Base-by-base conservation (phyloP, 2,329 filamentous ascomycete genomes). In the Coccinonectria pachysandricola region DNA sequence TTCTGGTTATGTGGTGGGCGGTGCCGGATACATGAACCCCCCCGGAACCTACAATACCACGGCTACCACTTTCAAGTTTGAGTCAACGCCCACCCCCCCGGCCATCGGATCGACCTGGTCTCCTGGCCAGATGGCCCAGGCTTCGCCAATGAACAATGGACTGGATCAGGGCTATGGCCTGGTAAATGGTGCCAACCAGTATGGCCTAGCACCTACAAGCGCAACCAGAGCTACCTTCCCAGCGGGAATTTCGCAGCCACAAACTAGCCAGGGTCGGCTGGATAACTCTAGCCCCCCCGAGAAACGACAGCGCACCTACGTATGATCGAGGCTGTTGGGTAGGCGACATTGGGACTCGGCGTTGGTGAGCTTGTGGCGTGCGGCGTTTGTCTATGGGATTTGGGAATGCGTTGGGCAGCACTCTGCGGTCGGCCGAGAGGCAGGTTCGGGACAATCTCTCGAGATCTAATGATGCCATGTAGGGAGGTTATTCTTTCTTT, bases 41-140 rank as follows among this genome's bases (percentile, higher is more conserved):
- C 36, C 47, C 7, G 43, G 42, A 16, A 49, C 38, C 22, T 18
- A 46, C 25, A 35, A 27, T 19, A 46, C 43, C 4, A 28, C 43
- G 5, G 46, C 35, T 11, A 36, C 39, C 16, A 43, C 27, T 34
- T 36, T 56, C 28, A 74, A 74, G 40, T 71, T 71, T 32, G 64
- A 69, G 26, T 64, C 66, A 3, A 66, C 67, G n/a, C 65, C 69
- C 31, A 65, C 68, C 30, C 69, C 68, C 3, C 64, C 68, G 3
- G 56, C 47, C 11, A 50, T 63, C 7, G 30, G 65, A 50, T 28
- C 70, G 53, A 67, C 62, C 56, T 54, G 54, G 54, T 71, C 67
- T 8, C 67, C 68, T 0, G 57, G 59, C 13, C 65, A 68, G 30
- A 56, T 71, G 43, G 55, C 60, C 10, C 66, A 70, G 30, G 50